Base-by-base conservation (phyloP, 1,284 basidiomycete genomes). In the Pseudozyma hubeiensis region DNA sequence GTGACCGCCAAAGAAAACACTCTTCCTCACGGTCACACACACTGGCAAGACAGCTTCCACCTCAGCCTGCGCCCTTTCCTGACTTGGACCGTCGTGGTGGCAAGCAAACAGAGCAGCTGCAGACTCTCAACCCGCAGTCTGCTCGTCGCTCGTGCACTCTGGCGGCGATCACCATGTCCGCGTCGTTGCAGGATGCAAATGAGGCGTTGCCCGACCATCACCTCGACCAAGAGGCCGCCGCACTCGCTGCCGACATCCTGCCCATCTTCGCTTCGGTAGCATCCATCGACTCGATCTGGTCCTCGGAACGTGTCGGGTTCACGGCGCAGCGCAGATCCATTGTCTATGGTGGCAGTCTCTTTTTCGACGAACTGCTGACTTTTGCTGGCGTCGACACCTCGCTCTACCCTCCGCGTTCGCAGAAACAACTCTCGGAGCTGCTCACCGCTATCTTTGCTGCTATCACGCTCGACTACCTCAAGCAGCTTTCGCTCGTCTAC, bases 311-410 rank as follows among this genome's bases (percentile, higher is more conserved):
- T 39, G 24, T 55, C 44, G 39, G 40, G 7, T 62, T 51, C 53
- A 51, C 49, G n/a, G 33, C 17, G 10, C 17, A 54, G 16, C 56
- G 65, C 11, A 40, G 75, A 24, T 29, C 41, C 30, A n/a, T 33
- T 17, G 35, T 71, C 29, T 44, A 40, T 17, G 67, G 56, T 10
- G 45, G 54, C 5, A 48, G 48, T 34, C 70, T 77, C 61, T 77
- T 77, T 53, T 73, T 77, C 35, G 70, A 77, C 53, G 69, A 77
- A 53, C 56, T 73, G 56, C 61, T 77, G 16, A 40, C 53, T 8
- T 63, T 77, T 34, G 66, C 66, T n/a, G 17, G 61, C 5, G 54
- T 75, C 53, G 72, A 72, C 50, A 39, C 68, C 4, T 39, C 51
- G 24, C 73, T 68, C 41, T 69, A 75, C 31, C 68, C 66, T 31